Evolutionary conservation across 2,329 filamentous ascomycete species (phyloP).

Genomic region (Ophioceras dolichostomum): DNA sequence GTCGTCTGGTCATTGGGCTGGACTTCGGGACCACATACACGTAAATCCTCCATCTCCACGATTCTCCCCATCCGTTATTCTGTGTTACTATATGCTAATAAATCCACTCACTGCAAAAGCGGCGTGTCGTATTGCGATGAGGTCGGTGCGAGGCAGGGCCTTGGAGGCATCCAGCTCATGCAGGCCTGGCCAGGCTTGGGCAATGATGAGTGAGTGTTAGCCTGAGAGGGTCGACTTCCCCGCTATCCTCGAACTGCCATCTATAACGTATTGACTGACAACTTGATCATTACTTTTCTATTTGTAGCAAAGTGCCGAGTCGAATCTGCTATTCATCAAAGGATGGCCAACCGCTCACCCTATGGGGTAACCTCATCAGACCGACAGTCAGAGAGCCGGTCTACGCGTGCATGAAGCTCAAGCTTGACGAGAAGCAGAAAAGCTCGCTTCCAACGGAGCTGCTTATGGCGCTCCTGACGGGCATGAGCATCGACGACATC

Average conservation of each 20-base stretch:
- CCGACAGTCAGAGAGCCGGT: conserved; percentile 12
- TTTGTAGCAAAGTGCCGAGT: conserved; percentile 16
- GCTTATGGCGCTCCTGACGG: conserved; percentile 7
- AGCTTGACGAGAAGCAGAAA: conserved; percentile 9
- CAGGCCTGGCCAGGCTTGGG: conserved; percentile 13
- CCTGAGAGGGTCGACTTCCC: no score
- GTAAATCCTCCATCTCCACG: not conserved
- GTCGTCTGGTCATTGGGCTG: conserved; percentile 8
- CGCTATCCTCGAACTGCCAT: no score
- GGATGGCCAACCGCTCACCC: conserved; percentile 1
- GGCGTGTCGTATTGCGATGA: conserved; percentile 18
- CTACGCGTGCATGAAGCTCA: conserved; percentile 19
- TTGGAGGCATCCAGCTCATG: conserved; percentile 15
- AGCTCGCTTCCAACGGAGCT: conserved; percentile 11
- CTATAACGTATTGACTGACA: no score
- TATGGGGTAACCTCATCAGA: conserved; percentile 12
- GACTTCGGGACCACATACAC: conserved; percentile 9
- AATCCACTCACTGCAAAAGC: not conserved
- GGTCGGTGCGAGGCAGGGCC: conserved; percentile 6
- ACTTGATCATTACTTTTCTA: no score
- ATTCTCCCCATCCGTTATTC: not conserved
- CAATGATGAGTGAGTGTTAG: conserved; percentile 16
- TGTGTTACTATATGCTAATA: no score
- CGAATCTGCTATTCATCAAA: conserved; percentile 11
- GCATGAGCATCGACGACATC: conserved; percentile 3